Evolutionary conservation across 2,329 filamentous ascomycete genomes (phyloP).

Genomic region (Westerdykella ornata): DNA sequence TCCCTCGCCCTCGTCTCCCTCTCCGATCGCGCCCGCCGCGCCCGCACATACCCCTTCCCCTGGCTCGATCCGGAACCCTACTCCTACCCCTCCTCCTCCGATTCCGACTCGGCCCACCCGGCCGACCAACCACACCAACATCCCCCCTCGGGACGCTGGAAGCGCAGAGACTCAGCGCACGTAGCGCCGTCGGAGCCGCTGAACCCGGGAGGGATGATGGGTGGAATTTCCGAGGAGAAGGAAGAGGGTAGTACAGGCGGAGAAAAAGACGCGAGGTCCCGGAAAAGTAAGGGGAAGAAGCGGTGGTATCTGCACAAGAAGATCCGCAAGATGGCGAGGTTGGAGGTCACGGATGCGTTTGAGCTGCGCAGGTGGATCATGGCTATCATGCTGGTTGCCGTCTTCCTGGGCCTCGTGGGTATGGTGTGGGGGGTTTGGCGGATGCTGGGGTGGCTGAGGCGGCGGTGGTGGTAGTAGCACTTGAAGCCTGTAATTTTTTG

Average conservation of each 20-base stretch:
- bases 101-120: no score
- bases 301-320: conserved; percentile 36
- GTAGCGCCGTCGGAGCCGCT: conserved; percentile 17
- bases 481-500: no score
- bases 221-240: conserved; percentile 1
- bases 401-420: conserved; percentile 12
- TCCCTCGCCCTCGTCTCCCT: conserved; percentile 59
- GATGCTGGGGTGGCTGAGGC: conserved; percentile 7
- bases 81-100: conserved; percentile 26
- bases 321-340: conserved; percentile 51
- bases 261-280: no score
- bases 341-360: conserved; percentile 60
- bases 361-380: conserved; percentile 53
- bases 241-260: background rate
- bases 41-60: conserved; percentile 25
- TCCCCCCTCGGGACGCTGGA: conserved; percentile 11
- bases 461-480: no score
- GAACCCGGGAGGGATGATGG: background rate
- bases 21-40: conserved; percentile 48
- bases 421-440: conserved; percentile 19
- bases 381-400: conserved; percentile 40
- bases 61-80: conserved; percentile 42
- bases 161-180: conserved; percentile 6
- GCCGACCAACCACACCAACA: conserved; percentile 18
- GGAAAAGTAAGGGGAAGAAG: conserved; percentile 15